Percentiles rank a stretch among this genome's conserved stretches.
Evolutionary conservation across 495 filamentous ascomycete genomes (phyloP).

Genomic region (Xylaria sp.): DNA sequence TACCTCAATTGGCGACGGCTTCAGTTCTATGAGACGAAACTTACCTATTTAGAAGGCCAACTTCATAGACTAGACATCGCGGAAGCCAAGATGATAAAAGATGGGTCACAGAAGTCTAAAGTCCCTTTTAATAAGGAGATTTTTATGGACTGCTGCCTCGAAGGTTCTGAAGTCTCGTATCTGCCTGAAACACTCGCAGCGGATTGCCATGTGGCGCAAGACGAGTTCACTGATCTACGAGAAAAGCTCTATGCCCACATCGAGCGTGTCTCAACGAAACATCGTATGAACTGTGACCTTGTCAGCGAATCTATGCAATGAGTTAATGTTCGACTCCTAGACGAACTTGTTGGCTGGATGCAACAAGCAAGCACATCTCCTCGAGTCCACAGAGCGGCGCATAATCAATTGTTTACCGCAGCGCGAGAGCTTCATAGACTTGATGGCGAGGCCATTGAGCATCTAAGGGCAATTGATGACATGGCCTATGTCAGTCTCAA

Average conservation of each 20-base stretch:
- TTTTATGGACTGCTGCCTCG: neutral
- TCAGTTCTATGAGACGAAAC: neutral
- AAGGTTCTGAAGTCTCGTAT: neutral
- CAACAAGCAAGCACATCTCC: neutral
- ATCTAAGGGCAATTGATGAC: constrained; percentile 8
- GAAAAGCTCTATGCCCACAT: constrained; percentile 4
- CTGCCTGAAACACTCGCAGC: neutral
- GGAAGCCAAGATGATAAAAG: neutral
- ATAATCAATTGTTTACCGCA: neutral
- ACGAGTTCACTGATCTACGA: neutral
- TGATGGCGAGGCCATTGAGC: neutral
- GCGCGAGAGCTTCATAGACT: neutral
- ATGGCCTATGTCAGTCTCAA: neutral
- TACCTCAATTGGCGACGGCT: neutral
- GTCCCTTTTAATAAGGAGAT: constrained; percentile 7
- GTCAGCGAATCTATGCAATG: neutral
- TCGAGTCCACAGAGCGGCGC: neutral
- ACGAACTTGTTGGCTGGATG: neutral
- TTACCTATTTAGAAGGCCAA: neutral
- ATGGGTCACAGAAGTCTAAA: neutral
- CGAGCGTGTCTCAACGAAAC: neutral
- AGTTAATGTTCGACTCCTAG: neutral
- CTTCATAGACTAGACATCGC: neutral
- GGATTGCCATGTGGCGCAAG: neutral
- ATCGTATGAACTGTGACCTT: neutral